Conservation (phyloP, 805 yeast species). For the Myxozyma monticola region DNA sequence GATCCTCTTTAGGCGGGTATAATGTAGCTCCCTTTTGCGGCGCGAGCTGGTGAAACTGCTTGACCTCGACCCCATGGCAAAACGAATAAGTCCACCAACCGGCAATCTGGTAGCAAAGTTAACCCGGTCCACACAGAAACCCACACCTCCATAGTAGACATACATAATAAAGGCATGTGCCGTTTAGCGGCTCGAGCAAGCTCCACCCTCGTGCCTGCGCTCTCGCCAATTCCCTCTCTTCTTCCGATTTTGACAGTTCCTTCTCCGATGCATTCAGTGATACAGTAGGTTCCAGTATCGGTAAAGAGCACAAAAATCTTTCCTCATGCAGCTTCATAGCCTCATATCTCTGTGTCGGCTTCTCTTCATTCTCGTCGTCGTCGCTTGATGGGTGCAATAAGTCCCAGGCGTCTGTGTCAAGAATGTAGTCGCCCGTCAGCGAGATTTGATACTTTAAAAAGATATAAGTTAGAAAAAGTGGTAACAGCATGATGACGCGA, state of each 20-base stretch:
- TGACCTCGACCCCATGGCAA: slow-evolving; percentile 30
- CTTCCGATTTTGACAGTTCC: slow-evolving; percentile 22
- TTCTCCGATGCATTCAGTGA: slow-evolving; percentile 15
- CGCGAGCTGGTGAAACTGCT: slow-evolving; percentile 30
- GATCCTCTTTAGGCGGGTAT: slow-evolving; percentile 29
- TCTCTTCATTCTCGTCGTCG: background rate
- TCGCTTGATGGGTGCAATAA: background rate
- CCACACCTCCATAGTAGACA: background rate
- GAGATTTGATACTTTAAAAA: slow-evolving; percentile 18
- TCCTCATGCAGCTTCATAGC: slow-evolving; percentile 8
- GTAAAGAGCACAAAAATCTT: slow-evolving; percentile 20
- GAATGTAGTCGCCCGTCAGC: slow-evolving; percentile 8
- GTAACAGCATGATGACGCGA: no score
- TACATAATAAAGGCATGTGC: slow-evolving; percentile 29
- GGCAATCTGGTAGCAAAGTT: slow-evolving; percentile 11
- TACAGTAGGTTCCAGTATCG: slow-evolving; percentile 9
- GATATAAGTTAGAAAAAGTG: no score
- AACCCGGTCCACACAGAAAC: background rate
- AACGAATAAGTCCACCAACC: slow-evolving; percentile 35
- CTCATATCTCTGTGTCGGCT: slow-evolving; percentile 12
- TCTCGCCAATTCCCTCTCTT: slow-evolving; percentile 24
- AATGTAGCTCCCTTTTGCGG: slow-evolving; percentile 25
- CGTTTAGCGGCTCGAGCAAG: slow-evolving; percentile 27
- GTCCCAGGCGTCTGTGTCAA: background rate
- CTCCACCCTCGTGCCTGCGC: slow-evolving; percentile 29